A percentile compares a stretch with the other conserved stretches of the same genome.
phyloP scores from a whole-genome alignment of 257 asterid species.

The Solanum rostratum region DNA sequence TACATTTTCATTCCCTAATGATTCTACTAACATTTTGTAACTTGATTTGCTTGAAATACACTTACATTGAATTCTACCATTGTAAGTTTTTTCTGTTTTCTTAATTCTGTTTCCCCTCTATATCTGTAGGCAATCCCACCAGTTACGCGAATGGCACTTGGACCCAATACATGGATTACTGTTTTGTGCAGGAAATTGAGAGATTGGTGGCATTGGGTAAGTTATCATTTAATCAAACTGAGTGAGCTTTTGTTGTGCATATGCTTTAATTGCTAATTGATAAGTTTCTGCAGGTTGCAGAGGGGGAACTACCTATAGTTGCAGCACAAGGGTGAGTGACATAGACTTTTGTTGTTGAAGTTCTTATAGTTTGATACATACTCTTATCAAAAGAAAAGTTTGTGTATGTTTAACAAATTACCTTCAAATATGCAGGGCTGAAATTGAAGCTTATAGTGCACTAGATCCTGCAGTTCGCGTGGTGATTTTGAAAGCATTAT shows the following conservation, averaged over 20 bases:
- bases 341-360: background rate
- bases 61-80: background rate
- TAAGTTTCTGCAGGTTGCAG: constrained; percentile 64
- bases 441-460: constrained; percentile 61
- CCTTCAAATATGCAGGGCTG: constrained; percentile 48
- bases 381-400: background rate
- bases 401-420: background rate
- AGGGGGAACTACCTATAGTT: constrained; percentile 91
- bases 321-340: constrained; percentile 90
- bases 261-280: constrained; percentile 10
- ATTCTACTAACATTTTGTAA: background rate
- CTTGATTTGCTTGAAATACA: background rate
- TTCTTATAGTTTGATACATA: background rate
- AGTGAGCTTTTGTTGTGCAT: constrained; percentile 1
- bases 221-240: constrained; percentile 5
- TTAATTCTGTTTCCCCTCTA: constrained; percentile 3
- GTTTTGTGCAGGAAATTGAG: constrained; percentile 87
- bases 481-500: constrained; percentile 85
- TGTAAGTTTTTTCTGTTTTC: background rate
- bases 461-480: constrained; percentile 90
- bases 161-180: constrained; percentile 81
- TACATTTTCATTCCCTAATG: background rate
- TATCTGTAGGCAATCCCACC: constrained; percentile 87
- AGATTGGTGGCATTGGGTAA: constrained; percentile 99
- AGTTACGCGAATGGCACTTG: constrained; percentile 83